A percentile compares a stretch with the other conserved stretches of the same genome.
Evolutionary conservation across 257 asterid genomes (phyloP).

Genomic region (Salvia rosmarinus): DNA sequence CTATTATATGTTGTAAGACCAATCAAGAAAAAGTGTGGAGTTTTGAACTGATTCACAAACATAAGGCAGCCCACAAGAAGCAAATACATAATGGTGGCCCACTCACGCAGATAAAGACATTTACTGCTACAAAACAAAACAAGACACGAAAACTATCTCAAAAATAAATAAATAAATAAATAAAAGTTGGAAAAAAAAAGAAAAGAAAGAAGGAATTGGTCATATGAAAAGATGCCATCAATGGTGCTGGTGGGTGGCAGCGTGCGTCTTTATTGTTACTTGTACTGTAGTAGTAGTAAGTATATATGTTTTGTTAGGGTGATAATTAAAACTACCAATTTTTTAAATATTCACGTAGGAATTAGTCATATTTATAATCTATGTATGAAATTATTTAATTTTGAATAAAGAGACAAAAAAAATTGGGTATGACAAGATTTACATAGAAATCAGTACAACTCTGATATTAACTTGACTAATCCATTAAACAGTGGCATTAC

Average conservation of each 20-base stretch:
- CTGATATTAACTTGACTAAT: too few species aligned
- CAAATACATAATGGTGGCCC: constrained; percentile 36
- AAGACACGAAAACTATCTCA: constrained; percentile 13
- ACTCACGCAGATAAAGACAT: constrained; percentile 33
- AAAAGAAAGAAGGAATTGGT: background rate
- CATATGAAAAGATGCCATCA: constrained; percentile 46
- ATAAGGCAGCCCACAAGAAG: constrained; percentile 37
- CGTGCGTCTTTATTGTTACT: constrained; percentile 48
- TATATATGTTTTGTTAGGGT: background rate
- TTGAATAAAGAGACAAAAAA: too few species aligned
- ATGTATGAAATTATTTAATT: too few species aligned
- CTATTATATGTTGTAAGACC: too few species aligned
- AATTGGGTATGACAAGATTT: too few species aligned
- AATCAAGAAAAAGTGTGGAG: too few species aligned
- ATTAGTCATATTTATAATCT: too few species aligned
- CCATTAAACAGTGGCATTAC: too few species aligned
- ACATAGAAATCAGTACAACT: too few species aligned
- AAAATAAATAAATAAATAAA: background rate
- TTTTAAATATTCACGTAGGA: too few species aligned
- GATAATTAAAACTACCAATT: too few species aligned
- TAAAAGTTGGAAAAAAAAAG: background rate
- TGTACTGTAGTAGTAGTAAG: constrained; percentile 14
- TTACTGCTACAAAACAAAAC: constrained; percentile 43
- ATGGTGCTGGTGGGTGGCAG: constrained; percentile 60
- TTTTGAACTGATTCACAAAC: constrained; percentile 30